phyloP scores from a whole-genome alignment of 2,329 filamentous ascomycete species.

The Pezicula neosporulosa region DNA sequence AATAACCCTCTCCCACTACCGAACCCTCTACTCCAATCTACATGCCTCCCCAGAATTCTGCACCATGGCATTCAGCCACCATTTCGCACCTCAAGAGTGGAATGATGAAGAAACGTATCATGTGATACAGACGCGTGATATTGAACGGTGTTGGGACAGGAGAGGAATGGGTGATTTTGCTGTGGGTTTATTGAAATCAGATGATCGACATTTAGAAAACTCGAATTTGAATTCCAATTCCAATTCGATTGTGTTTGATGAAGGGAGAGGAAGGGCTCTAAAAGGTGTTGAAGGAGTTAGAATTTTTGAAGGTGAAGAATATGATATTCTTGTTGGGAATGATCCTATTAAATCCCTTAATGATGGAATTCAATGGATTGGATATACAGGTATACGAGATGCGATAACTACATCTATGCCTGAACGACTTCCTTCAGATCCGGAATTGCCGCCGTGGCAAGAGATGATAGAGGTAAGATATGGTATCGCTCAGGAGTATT shows the following conservation, averaged over 20 bases:
- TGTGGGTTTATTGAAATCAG: neutral
- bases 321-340: neutral
- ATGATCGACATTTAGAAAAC: no score
- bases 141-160: neutral
- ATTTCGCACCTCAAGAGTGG: neutral
- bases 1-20: neutral
- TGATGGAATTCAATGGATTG: neutral
- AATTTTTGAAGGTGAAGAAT: neutral
- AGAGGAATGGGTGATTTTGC: neutral
- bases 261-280: no score
- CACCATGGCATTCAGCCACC: neutral
- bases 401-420: neutral
- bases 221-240: neutral
- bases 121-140: neutral
- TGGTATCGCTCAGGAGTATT: constrained; percentile 17
- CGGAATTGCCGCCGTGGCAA: neutral
- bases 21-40: neutral
- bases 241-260: neutral
- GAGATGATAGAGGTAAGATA: constrained; percentile 27
- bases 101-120: neutral
- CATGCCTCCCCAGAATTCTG: neutral
- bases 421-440: neutral
- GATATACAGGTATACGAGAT: neutral
- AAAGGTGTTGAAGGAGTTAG: neutral
- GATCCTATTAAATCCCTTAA: neutral